phyloP scores from a whole-genome alignment of 306 rosid species.

The Fragaria iinumae region DNA sequence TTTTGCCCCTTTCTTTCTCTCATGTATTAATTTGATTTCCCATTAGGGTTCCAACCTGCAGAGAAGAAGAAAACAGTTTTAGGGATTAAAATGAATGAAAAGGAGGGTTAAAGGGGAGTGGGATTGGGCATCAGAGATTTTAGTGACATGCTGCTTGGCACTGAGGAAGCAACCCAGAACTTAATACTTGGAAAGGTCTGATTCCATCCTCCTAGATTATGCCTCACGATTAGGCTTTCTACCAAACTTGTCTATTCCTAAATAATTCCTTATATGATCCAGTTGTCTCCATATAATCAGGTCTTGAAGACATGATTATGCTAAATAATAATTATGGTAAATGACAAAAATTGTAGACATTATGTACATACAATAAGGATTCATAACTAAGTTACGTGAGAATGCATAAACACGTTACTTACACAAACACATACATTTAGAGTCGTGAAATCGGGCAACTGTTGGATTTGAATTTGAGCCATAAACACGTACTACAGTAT shows the following conservation, averaged over 20 bases:
- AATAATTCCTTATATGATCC: neutral
- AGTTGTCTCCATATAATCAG: constrained; percentile 6
- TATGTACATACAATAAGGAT: too few relatives aligned
- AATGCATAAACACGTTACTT: too few relatives aligned
- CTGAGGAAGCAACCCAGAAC: neutral
- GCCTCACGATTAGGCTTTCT: constrained; percentile 17
- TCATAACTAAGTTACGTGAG: too few relatives aligned
- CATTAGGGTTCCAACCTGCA: neutral
- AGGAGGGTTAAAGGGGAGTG: neutral
- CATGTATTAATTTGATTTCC: neutral
- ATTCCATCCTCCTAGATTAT: constrained; percentile 7
- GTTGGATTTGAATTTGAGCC: too few relatives aligned
- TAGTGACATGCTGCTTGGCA: neutral
- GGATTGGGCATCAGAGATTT: neutral
- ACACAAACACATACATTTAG: too few relatives aligned
- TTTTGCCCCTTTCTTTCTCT: too few relatives aligned
- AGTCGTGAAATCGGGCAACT: too few relatives aligned
- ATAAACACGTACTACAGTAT: too few relatives aligned
- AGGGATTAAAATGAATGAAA: neutral
- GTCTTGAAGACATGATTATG: too few relatives aligned
- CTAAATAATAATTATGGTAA: too few relatives aligned
- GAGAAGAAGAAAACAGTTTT: neutral
- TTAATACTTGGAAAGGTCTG: neutral
- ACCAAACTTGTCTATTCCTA: constrained; percentile 13
- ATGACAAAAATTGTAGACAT: too few relatives aligned